Conservation (phyloP, 495 filamentous ascomycete species). For the Aspergillus diversus region DNA sequence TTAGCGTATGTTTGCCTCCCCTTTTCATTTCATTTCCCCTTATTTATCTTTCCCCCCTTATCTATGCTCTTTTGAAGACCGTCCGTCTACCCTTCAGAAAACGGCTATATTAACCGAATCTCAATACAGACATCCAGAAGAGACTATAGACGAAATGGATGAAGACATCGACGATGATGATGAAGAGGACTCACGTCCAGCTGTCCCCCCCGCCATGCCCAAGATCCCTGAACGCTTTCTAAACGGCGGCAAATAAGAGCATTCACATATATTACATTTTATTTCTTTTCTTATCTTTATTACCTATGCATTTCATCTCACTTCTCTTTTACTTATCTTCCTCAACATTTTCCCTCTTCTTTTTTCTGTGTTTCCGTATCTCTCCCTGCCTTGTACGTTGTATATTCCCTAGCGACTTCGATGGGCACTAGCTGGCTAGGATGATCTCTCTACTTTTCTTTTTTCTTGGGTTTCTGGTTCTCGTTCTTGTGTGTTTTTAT, state of each 20-base stretch:
- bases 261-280: not conserved
- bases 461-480: not conserved
- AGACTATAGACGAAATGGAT: slow-evolving; percentile 54
- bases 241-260: slow-evolving; percentile 20
- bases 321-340: slow-evolving; percentile 8
- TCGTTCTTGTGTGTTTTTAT: not conserved
- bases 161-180: slow-evolving; percentile 54
- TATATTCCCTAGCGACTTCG: too few relatives aligned
- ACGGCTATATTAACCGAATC: slow-evolving; percentile 6
- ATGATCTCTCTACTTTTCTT: not conserved
- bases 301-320: not conserved
- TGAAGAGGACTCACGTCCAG: slow-evolving; percentile 30
- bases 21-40: not conserved
- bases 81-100: not conserved
- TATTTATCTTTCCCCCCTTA: not conserved
- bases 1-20: slow-evolving; percentile 65
- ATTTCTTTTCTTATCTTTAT: not conserved
- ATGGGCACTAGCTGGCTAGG: too few relatives aligned
- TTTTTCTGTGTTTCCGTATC: not conserved
- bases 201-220: slow-evolving; percentile 38
- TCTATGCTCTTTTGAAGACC: not conserved
- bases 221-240: slow-evolving; percentile 38
- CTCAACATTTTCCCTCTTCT: not conserved
- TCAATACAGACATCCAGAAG: slow-evolving; percentile 47
- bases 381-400: too few relatives aligned